A percentile compares a stretch with the other conserved stretches of the same genome.
Evolutionary conservation across 1,284 basidiomycete species (phyloP).

Genomic region (Irpex sp.): DNA sequence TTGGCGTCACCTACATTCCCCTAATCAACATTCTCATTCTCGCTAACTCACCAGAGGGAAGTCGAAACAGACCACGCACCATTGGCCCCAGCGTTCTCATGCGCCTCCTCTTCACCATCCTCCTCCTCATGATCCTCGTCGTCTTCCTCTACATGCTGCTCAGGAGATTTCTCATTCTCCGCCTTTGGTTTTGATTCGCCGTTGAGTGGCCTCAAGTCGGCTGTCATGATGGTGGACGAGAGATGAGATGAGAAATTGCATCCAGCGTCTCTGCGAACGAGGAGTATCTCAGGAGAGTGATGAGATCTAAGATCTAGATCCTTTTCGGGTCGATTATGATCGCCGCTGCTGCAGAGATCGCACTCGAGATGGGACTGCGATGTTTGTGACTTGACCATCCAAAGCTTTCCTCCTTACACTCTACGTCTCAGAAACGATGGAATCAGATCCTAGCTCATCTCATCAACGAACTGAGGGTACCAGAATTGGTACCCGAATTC

Average conservation of each 20-base stretch:
- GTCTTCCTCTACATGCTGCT: constrained; percentile 19
- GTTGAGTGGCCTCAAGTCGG: constrained; percentile 4
- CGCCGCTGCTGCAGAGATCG: neutral
- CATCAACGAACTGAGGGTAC: neutral
- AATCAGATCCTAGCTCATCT: too few species aligned
- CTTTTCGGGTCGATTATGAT: neutral
- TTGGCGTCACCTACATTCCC: constrained; percentile 25
- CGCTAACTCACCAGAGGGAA: neutral
- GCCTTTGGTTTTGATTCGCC: constrained; percentile 1
- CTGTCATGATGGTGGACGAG: constrained; percentile 7
- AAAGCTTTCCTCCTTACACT: too few species aligned
- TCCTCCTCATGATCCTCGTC: constrained; percentile 25
- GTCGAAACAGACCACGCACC: constrained; percentile 7
- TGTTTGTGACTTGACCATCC: too few species aligned
- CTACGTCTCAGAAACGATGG: too few species aligned
- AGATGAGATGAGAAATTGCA: constrained; percentile 6
- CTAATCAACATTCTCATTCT: neutral
- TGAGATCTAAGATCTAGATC: neutral
- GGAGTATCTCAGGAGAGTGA: neutral
- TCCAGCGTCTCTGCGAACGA: neutral
- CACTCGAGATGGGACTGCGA: too few species aligned
- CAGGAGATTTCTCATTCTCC: constrained; percentile 19
- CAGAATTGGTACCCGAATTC: neutral
- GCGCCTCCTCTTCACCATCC: constrained; percentile 24
- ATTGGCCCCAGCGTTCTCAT: constrained; percentile 17